phyloP scores from a whole-genome alignment of 2,329 filamentous ascomycete species.

The Arthrobotrys pseudoclavata region DNA sequence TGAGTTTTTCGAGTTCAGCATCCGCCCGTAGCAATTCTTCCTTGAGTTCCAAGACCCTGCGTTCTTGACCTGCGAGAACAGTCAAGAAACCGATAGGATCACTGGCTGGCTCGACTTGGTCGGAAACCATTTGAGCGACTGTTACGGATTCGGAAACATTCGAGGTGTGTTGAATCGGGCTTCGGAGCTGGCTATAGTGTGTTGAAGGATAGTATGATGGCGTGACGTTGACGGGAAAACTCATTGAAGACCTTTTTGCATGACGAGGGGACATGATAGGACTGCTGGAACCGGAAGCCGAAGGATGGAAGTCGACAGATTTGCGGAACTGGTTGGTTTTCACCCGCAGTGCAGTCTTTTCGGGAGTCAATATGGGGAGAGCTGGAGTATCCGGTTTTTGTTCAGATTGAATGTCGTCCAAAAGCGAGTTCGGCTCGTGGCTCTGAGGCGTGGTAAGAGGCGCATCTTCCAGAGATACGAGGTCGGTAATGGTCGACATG shows the following conservation, averaged over 20 bases:
- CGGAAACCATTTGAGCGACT: slow-evolving; percentile 13
- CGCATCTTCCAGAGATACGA: slow-evolving; percentile 60
- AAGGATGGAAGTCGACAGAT: slow-evolving; percentile 55
- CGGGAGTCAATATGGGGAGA: slow-evolving; percentile 27
- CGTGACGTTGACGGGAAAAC: slow-evolving; percentile 55
- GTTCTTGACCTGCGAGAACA: slow-evolving; percentile 90
- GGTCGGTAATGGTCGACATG: slow-evolving; percentile 49
- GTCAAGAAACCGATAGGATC: slow-evolving; percentile 81
- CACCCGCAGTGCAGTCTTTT: slow-evolving; percentile 35
- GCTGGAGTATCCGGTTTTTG: slow-evolving; percentile 43
- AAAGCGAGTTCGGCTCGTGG: slow-evolving; percentile 37
- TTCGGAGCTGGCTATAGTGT: slow-evolving; percentile 55
- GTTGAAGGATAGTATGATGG: slow-evolving; percentile 57
- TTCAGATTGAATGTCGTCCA: slow-evolving; percentile 47
- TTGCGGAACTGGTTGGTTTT: slow-evolving; percentile 48
- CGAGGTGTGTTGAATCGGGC: slow-evolving; percentile 52
- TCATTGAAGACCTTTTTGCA: slow-evolving; percentile 51
- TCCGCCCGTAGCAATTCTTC: slow-evolving; percentile 92
- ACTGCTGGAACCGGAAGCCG: slow-evolving; percentile 43
- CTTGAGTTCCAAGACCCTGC: slow-evolving; percentile 87
- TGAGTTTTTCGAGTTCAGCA: slow-evolving; percentile 79
- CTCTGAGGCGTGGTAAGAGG: slow-evolving; percentile 29
- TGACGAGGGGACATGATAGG: slow-evolving; percentile 41
- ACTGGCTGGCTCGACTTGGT: slow-evolving; percentile 49
- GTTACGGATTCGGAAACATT: slow-evolving; percentile 30